Base-by-base conservation (phyloP, 2,329 filamentous ascomycete species). In the Sporothrix brunneoviolacea region DNA sequence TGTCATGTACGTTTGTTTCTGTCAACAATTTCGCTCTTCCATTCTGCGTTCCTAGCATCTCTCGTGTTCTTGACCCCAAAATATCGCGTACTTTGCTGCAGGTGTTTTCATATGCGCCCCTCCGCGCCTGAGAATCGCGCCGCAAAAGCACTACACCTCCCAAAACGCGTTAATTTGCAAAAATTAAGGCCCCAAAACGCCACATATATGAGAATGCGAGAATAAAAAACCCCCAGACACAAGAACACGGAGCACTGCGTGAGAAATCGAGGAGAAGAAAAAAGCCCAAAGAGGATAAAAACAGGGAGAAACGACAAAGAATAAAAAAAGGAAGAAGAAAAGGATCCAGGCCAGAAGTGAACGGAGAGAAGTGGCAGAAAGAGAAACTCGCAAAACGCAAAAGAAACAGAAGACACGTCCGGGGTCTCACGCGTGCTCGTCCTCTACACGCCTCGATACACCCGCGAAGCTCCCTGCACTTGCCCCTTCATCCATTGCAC, bases 1-100 rank as follows among this genome's bases (percentile, higher is more conserved):
- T 48, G 36, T 33, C 40, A 19, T 48, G 45, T 48, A 30, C 33
- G 45, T 48, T 18, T 18, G 15, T 13, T 30, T 32, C 12, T 28
- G 19, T 35, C 5, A 21, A 16, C 13, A 32, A 27, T 35, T 22
- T 39, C 18, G 22, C 27, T 33, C 19, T 8, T 8, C 19, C 28
- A 15, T 19, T 13, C 15, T 16, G 33, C n/a, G 24, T 10, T 9
- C 22, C 18, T 24, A 12, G 43, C 33, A 46, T 39, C 24, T 28
- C 16, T 33, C 30, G 27, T 19, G 9, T 16, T 27, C 16, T 24
- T 5, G 18, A 30, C 8, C 21, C 8, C 44, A 8, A 21, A 15
- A 30, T 40, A 27, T 28, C 40, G 39, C 48, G 39, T 44, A 10
- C n/a, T 38, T 32, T 32, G 2, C 24, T 2, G 16, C 38, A 8